These are phyloP conservation scores for Chaetomiaceae sp. DNA, from an alignment of 2,329 filamentous ascomycete genomes.

Conservation along the genomic window DNA sequence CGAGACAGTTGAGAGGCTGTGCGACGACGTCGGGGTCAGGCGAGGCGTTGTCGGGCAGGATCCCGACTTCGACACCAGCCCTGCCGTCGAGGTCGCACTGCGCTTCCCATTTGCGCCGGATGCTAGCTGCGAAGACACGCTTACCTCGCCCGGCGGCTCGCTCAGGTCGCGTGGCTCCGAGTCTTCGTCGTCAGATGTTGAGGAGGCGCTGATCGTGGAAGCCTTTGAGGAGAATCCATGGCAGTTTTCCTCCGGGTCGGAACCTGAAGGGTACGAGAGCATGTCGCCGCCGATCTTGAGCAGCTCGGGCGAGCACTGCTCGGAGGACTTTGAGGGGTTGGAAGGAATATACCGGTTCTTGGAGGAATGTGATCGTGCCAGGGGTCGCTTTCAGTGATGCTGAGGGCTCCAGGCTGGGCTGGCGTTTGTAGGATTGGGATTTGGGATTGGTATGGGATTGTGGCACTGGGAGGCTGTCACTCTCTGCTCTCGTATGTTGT, in stretches of 20 bases:
- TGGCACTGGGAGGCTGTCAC: background rate
- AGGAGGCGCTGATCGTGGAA: constrained; percentile 40
- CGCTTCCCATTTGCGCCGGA: constrained; percentile 81
- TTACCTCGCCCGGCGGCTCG: constrained; percentile 47
- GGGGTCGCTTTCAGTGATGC: constrained; percentile 14
- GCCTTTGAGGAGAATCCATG: constrained; percentile 45
- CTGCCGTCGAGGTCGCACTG: constrained; percentile 69
- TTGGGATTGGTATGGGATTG: background rate
- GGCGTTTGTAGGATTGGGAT: constrained; percentile 1
- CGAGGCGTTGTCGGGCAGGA: constrained; percentile 79
- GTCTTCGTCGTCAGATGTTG: constrained; percentile 34
- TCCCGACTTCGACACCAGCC: constrained; percentile 60
- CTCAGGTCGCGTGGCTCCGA: constrained; percentile 37
- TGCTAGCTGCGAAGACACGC: constrained; percentile 30
- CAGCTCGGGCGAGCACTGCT: constrained; percentile 40
- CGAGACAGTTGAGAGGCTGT: constrained; percentile 74
- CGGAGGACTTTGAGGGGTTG: constrained; percentile 50
- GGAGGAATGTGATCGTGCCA: constrained; percentile 50
- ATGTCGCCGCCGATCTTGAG: constrained; percentile 43
- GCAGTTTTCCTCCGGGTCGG: constrained; percentile 32
- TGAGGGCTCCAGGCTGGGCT: background rate
- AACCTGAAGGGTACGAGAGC: constrained; percentile 46
- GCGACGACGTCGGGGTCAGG: constrained; percentile 79
- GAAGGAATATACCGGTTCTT: constrained; percentile 56
- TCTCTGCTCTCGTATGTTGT: constrained; percentile 9